These are phyloP conservation scores for Mycothermus thermophilus DNA, from an alignment of 495 filamentous ascomycete species.

Conservation along the genomic window DNA sequence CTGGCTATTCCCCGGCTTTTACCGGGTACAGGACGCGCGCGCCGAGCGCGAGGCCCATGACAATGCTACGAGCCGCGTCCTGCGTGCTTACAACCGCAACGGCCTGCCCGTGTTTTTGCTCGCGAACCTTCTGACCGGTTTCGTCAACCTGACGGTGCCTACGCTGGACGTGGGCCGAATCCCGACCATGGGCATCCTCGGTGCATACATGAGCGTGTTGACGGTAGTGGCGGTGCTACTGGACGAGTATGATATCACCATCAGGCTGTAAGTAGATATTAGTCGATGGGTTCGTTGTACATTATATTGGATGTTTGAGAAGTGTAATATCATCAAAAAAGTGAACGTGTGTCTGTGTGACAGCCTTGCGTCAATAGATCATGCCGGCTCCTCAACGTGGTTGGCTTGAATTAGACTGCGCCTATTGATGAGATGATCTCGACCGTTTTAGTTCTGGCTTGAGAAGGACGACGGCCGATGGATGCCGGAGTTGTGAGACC, in stretches of 20 bases:
- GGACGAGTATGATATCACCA: slow-evolving; percentile 56
- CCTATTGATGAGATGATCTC: too few relatives aligned
- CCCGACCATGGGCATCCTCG: slow-evolving; percentile 57
- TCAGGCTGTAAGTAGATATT: slow-evolving; percentile 45
- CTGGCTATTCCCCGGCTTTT: slow-evolving; percentile 56
- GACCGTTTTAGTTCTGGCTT: too few relatives aligned
- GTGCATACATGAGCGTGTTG: slow-evolving; percentile 54
- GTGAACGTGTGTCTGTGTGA: not conserved
- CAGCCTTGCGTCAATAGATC: slow-evolving; percentile 2
- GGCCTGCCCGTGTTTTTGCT: slow-evolving; percentile 76
- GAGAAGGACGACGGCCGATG: too few relatives aligned
- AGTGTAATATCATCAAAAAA: not conserved
- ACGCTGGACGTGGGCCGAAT: slow-evolving; percentile 55
- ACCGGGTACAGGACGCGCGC: slow-evolving; percentile 37
- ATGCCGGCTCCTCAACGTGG: slow-evolving; percentile 1
- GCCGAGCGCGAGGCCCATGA: slow-evolving; percentile 46
- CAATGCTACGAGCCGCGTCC: slow-evolving; percentile 57
- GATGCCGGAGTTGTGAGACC: too few relatives aligned
- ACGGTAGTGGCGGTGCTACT: slow-evolving; percentile 55
- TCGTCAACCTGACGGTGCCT: slow-evolving; percentile 72
- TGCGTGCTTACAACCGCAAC: slow-evolving; percentile 77
- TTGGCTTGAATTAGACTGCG: too few relatives aligned
- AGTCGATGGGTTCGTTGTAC: too few relatives aligned
- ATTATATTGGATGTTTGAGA: too few relatives aligned
- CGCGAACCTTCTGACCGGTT: slow-evolving; percentile 78